Evolutionary conservation across 2,329 filamentous ascomycete species (phyloP).

Genomic region (Sporothrix schenckii): DNA sequence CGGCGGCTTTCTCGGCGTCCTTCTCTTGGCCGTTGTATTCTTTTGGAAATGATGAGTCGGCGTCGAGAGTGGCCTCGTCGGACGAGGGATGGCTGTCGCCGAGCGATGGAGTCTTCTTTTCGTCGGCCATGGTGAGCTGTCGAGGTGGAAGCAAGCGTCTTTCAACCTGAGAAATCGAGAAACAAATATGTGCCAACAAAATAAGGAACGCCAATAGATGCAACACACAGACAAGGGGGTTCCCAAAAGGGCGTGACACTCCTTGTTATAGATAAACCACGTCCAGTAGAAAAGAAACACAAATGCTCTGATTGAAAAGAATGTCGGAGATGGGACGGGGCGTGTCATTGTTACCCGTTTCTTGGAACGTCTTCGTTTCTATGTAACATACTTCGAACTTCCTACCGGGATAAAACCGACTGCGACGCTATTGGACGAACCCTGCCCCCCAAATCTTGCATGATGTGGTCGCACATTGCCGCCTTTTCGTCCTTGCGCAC

Average conservation of each 20-base stretch:
- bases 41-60: background rate
- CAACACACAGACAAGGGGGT: background rate
- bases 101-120: background rate
- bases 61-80: conserved; percentile 12
- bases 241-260: background rate
- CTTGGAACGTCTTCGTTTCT: background rate
- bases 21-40: background rate
- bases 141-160: background rate
- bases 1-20: background rate
- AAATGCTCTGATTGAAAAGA: background rate
- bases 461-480: background rate
- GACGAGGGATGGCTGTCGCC: conserved; percentile 15
- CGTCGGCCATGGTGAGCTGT: conserved; percentile 4
- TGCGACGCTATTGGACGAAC: background rate
- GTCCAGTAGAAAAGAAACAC: background rate
- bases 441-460: background rate
- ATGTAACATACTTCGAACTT: background rate
- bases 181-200: background rate
- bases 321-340: conserved; percentile 1
- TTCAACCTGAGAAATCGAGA: background rate
- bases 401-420: background rate
- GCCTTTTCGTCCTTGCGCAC: conserved; percentile 10
- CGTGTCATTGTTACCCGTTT: background rate
- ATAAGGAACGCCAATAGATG: background rate
- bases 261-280: background rate